Percentiles rank a stretch among this genome's conserved stretches.
phyloP scores from a whole-genome alignment of 768 basidiomycete species.

The Tricholoma furcatifolium region DNA sequence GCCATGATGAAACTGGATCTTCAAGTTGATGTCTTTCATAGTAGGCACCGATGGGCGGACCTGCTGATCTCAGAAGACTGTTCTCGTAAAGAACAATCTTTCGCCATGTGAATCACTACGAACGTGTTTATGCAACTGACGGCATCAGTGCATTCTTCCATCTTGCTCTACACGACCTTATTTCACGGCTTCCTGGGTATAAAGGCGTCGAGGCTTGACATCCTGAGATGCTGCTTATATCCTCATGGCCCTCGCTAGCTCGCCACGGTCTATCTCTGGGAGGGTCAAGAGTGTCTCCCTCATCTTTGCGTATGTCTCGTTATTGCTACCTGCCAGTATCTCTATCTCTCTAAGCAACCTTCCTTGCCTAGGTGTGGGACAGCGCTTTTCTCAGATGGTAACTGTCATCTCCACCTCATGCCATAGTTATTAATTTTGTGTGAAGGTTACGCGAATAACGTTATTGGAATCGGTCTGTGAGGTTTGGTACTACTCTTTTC shows the following conservation, averaged over 20 bases:
- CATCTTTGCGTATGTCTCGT: constrained; percentile 3
- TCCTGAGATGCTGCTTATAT: neutral
- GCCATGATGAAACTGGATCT: too few species aligned
- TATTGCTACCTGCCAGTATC: neutral
- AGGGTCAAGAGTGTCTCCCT: constrained; percentile 1
- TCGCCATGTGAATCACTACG: too few species aligned
- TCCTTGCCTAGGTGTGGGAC: neutral
- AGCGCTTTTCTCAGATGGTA: neutral
- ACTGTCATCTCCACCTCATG: neutral
- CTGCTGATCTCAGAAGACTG: too few species aligned
- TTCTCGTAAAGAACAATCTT: too few species aligned
- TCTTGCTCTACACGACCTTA: too few species aligned
- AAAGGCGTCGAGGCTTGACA: too few species aligned
- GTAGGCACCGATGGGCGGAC: too few species aligned
- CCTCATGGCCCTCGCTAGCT: neutral
- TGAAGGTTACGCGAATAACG: constrained; percentile 4
- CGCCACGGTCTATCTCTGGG: constrained; percentile 1
- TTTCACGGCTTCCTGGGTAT: too few species aligned
- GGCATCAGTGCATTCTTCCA: too few species aligned
- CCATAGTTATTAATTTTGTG: neutral
- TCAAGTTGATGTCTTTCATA: too few species aligned
- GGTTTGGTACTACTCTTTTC: neutral
- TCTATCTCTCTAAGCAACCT: neutral
- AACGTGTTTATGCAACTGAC: too few species aligned
- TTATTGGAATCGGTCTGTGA: constrained; percentile 4